A percentile compares a stretch with the other conserved stretches of the same genome.
These are phyloP conservation scores for Cercospora citrullina DNA, from an alignment of 2,329 filamentous ascomycete species.

Conservation along the genomic window DNA sequence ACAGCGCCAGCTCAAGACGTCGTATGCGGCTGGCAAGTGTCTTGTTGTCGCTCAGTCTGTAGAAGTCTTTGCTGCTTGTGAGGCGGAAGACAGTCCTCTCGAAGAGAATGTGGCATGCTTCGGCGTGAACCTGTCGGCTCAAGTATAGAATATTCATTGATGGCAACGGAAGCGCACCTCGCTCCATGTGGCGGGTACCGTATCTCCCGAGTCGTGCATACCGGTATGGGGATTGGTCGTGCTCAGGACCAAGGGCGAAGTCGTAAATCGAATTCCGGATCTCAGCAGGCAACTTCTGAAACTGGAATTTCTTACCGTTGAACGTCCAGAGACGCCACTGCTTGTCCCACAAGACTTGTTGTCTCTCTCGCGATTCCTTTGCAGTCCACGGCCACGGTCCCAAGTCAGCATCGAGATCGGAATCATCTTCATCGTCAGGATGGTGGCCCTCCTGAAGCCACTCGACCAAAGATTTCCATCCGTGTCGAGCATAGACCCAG, in stretches of 20 bases:
- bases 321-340: conserved; percentile 21
- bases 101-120: conserved; percentile 29
- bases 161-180: neutral
- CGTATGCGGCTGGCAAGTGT: conserved; percentile 20
- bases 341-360: conserved; percentile 1
- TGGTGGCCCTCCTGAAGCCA: neutral
- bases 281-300: conserved; percentile 30
- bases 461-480: neutral
- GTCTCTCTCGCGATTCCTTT: neutral
- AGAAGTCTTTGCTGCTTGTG: conserved; percentile 18
- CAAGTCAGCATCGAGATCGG: neutral
- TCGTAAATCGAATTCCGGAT: conserved; percentile 30
- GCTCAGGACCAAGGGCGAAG: conserved; percentile 9
- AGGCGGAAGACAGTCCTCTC: conserved; percentile 25
- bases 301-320: conserved; percentile 13
- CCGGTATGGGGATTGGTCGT: neutral
- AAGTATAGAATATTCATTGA: conserved; percentile 22
- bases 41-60: conserved; percentile 19
- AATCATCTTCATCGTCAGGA: neutral
- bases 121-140: conserved; percentile 27
- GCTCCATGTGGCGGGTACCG: neutral
- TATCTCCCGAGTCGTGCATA: neutral
- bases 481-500: neutral
- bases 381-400: neutral
- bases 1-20: conserved; percentile 28